Conservation (phyloP, 2,329 filamentous ascomycete species). For the Ophiostoma montium region DNA sequence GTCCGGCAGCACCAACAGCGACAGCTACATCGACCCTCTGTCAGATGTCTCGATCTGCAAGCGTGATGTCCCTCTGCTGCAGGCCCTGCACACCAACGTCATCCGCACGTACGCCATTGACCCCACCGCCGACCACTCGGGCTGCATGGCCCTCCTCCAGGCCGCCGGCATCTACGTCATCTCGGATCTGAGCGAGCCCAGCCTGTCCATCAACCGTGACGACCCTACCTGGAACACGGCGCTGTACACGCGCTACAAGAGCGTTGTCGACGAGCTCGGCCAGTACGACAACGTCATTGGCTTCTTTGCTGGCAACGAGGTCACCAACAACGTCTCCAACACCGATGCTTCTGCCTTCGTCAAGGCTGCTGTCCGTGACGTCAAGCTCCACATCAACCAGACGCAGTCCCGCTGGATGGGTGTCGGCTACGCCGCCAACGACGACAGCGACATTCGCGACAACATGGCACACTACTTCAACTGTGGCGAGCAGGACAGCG, state of each 20-base stretch:
- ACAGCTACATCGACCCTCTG: conserved; percentile 68
- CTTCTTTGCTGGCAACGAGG: conserved; percentile 98
- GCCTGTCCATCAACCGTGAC: conserved; percentile 71
- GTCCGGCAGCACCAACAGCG: conserved; percentile 34
- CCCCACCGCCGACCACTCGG: conserved; percentile 60
- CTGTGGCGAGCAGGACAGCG: conserved; percentile 51
- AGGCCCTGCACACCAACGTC: conserved; percentile 71
- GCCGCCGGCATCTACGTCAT: conserved; percentile 90
- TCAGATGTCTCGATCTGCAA: conserved; percentile 56
- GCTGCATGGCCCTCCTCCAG: conserved; percentile 72
- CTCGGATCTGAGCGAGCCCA: conserved; percentile 75
- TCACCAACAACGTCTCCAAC: conserved; percentile 79
- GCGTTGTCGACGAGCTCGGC: conserved; percentile 66
- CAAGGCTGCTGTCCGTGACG: conserved; percentile 94
- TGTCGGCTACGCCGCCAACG: conserved; percentile 93
- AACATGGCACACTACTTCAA: conserved; percentile 89
- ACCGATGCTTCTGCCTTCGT: conserved; percentile 84
- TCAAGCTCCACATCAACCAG: conserved; percentile 80
- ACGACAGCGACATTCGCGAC: conserved; percentile 69
- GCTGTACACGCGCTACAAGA: conserved; percentile 68
- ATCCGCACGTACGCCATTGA: conserved; percentile 94
- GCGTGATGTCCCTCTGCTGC: conserved; percentile 73
- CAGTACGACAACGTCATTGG: conserved; percentile 85
- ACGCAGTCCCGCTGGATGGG: conserved; percentile 67
- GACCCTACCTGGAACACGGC: conserved; percentile 63